phyloP scores from a whole-genome alignment of 495 filamentous ascomycete genomes.

The Penicillium bialowiezense region DNA sequence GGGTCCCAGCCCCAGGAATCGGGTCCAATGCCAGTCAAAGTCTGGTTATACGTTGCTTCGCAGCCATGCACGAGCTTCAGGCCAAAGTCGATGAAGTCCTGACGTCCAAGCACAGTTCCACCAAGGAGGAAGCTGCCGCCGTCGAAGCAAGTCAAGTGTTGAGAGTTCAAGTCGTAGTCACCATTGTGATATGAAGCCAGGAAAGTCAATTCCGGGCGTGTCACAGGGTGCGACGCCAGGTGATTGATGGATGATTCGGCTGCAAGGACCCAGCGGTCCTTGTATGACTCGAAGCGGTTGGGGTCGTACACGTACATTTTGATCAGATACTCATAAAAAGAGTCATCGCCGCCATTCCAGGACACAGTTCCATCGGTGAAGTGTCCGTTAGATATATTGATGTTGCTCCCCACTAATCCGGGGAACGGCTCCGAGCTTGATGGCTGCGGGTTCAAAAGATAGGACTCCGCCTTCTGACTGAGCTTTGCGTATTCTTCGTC shows the following conservation, averaged over 20 bases:
- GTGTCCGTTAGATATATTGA: constrained; percentile 60
- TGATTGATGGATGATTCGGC: constrained; percentile 74
- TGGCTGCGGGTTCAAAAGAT: constrained; percentile 67
- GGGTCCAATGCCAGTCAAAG: constrained; percentile 72
- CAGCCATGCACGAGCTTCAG: constrained; percentile 71
- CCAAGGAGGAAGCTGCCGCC: constrained; percentile 87
- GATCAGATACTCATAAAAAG: constrained; percentile 89
- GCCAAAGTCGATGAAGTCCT: constrained; percentile 71
- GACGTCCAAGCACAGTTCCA: constrained; percentile 62
- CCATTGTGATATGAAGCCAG: constrained; percentile 61
- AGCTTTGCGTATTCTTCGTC: constrained; percentile 63
- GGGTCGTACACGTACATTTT: constrained; percentile 91
- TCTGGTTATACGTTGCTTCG: constrained; percentile 68
- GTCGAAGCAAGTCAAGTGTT: constrained; percentile 79
- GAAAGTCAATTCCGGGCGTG: constrained; percentile 72
- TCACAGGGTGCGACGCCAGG: constrained; percentile 66
- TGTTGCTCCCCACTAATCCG: constrained; percentile 68
- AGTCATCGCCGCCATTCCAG: constrained; percentile 80
- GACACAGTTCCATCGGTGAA: constrained; percentile 67
- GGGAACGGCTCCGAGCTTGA: constrained; percentile 67
- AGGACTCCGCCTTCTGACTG: constrained; percentile 65
- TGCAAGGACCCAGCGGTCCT: constrained; percentile 73
- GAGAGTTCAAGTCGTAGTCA: constrained; percentile 47
- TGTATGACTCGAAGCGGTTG: constrained; percentile 57
- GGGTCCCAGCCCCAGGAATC: constrained; percentile 74